Base-by-base conservation (phyloP, 345 rosid genomes). In the Raphanus sativus region DNA sequence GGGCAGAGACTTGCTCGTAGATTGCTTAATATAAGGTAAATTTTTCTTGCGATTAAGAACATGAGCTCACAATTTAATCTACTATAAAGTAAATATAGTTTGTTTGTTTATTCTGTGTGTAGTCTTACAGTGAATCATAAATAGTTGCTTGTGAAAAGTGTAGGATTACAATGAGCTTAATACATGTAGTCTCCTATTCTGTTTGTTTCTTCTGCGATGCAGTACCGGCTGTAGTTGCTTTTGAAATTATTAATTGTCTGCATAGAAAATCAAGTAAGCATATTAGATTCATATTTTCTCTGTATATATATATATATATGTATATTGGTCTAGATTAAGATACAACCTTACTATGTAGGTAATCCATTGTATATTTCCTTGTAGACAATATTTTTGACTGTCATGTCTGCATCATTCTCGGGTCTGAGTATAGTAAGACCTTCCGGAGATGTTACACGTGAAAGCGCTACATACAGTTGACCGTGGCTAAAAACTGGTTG, bases 1-100 rank as follows among this genome's bases (percentile, higher is more conserved):
- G 98, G 93, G 63, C 87, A 80, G 71, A 86, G 97, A 86, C 54
- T 90, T 81, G 91, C 80, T 28, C 88, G 92, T 71, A 85, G 93
- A n/a, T n/a, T n/a, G n/a, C n/a, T n/a, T n/a, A 34, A 34, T 34
- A 34, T 34, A 34, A 34, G 38, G 38, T 34, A 34, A 7, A 7
- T 34, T 34, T 34, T 34, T 7, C 38, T 34, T 7, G 38, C 9
- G 38, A 7, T 34, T 34, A 34, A 34, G 38, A 34, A 34, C 38
- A 34, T 34, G 38, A 34, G 38, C 38, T 34, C 38, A 2, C 7
- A 6, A 34, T 7, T 34, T 34, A 9, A 34, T 34, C 1, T 1
- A 34, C 38, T 8, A 34, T 34, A 34, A 34, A 34, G 38, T 34
- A 34, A 34, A 34, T 34, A 34, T 34, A 6, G 38, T 34, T 34